Evolutionary conservation across 202 grass and related monocot genomes (phyloP).

Genomic region (Setaria italica): DNA sequence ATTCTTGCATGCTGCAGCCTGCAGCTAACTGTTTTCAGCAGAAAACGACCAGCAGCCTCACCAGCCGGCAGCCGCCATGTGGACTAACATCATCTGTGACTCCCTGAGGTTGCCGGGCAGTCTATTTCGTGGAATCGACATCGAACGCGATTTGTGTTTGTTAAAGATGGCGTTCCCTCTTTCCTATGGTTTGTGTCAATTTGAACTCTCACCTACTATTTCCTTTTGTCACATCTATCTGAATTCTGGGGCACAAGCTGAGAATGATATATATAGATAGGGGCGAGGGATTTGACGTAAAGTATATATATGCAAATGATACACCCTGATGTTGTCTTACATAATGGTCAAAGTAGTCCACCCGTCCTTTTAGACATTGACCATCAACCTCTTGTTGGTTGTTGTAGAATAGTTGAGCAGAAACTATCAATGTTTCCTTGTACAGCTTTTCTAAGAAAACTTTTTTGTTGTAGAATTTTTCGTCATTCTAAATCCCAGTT

Average conservation of each 20-base stretch:
- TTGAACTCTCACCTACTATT: background rate
- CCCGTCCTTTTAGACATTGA: background rate
- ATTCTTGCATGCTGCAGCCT: background rate
- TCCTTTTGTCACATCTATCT: background rate
- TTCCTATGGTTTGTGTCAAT: background rate
- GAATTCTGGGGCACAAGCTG: background rate
- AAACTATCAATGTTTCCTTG: background rate
- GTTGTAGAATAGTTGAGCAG: background rate
- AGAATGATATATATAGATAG: background rate
- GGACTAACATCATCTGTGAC: background rate
- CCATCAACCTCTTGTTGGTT: background rate
- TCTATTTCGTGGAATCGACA: constrained; percentile 18
- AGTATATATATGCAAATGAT: background rate
- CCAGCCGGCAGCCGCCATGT: background rate
- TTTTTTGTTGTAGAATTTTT: no score
- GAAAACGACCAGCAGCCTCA: constrained; percentile 48
- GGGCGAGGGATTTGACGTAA: background rate
- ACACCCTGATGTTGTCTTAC: background rate
- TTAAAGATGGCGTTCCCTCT: background rate
- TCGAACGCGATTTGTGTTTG: constrained; percentile 11
- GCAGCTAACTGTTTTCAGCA: constrained; percentile 38
- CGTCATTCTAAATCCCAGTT: no score
- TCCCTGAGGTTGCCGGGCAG: background rate
- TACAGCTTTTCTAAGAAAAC: no score
- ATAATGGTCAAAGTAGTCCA: background rate